phyloP scores from a whole-genome alignment of 352 stramenopile genomes.

The Stramenopiles sp. region DNA sequence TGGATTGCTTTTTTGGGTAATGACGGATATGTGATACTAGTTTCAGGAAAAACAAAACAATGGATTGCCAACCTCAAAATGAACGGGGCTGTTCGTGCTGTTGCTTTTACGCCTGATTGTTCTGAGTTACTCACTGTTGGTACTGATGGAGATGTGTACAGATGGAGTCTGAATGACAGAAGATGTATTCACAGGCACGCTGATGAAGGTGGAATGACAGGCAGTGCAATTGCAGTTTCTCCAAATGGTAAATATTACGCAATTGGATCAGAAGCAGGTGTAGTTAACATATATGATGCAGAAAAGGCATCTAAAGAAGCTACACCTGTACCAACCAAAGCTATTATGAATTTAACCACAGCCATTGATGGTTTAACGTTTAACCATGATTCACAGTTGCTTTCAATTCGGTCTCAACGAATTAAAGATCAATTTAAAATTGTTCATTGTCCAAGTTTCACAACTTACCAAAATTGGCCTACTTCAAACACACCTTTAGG shows the following conservation, averaged over 20 bases:
- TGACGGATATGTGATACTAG: slow-evolving; percentile 65
- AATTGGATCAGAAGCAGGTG: slow-evolving; percentile 68
- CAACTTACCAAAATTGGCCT: slow-evolving; percentile 89
- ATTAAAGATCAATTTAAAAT: slow-evolving; percentile 67
- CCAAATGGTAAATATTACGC: slow-evolving; percentile 32
- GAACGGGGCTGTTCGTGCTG: slow-evolving; percentile 49
- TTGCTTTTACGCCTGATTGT: slow-evolving; percentile 56
- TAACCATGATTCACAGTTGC: slow-evolving; percentile 40
- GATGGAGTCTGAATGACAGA: slow-evolving; percentile 54
- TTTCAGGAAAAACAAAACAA: slow-evolving; percentile 53
- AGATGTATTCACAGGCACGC: slow-evolving; percentile 32
- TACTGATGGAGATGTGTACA: slow-evolving; percentile 75
- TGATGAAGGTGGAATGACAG: slow-evolving; percentile 42
- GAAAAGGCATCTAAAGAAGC: background rate
- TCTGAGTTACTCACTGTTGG: slow-evolving; percentile 58
- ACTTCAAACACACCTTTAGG: slow-evolving; percentile 70
- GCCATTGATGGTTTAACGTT: slow-evolving; percentile 15
- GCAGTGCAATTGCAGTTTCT: slow-evolving; percentile 28
- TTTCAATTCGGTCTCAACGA: slow-evolving; percentile 55
- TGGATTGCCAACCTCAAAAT: slow-evolving; percentile 71
- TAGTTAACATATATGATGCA: slow-evolving; percentile 74
- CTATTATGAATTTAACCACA: slow-evolving; percentile 84
- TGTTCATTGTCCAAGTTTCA: slow-evolving; percentile 59
- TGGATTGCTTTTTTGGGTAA: slow-evolving; percentile 64
- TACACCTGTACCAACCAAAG: slow-evolving; percentile 25